A percentile compares a stretch with the other conserved stretches of the same genome.
Evolutionary conservation across 139 green algal genomes (phyloP).

Genomic region (Mychonastes homosphaera): DNA sequence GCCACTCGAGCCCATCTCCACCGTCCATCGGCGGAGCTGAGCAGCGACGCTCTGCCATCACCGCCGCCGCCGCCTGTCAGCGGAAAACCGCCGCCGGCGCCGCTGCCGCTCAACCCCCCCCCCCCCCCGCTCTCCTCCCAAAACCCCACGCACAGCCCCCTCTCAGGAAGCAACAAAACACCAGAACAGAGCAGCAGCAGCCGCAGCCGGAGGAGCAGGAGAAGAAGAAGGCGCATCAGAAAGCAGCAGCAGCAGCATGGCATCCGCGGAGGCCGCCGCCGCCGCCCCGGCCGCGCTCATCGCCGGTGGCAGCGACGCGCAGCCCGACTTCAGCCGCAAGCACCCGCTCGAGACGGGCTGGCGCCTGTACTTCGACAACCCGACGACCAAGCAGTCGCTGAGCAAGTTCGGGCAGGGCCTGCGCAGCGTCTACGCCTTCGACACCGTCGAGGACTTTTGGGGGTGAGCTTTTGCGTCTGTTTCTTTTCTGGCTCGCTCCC

Average conservation of each 20-base stretch:
- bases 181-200: slow-evolving; percentile 5
- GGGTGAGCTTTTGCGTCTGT: slow-evolving; percentile 52
- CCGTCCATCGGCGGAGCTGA: no score
- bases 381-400: slow-evolving; percentile 52
- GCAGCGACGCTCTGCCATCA: no score
- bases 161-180: no score
- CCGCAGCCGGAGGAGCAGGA: background rate
- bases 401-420: slow-evolving; percentile 60
- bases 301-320: background rate
- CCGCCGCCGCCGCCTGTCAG: no score
- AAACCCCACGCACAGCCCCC: no score
- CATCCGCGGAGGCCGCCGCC: background rate
- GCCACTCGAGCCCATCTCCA: no score
- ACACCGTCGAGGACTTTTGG: slow-evolving; percentile 98
- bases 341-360: slow-evolving; percentile 80
- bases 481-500: background rate
- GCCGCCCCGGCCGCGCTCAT: background rate
- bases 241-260: background rate
- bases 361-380: slow-evolving; percentile 98
- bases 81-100: no score
- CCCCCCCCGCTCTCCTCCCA: no score
- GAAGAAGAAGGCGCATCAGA: background rate
- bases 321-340: slow-evolving; percentile 55
- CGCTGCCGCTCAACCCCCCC: no score
- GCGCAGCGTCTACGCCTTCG: slow-evolving; percentile 84